Percentiles rank a stretch among this genome's conserved stretches.
These are phyloP conservation scores for Vigna reflexopilosa DNA, from an alignment of 306 rosid species.

Conservation along the genomic window DNA sequence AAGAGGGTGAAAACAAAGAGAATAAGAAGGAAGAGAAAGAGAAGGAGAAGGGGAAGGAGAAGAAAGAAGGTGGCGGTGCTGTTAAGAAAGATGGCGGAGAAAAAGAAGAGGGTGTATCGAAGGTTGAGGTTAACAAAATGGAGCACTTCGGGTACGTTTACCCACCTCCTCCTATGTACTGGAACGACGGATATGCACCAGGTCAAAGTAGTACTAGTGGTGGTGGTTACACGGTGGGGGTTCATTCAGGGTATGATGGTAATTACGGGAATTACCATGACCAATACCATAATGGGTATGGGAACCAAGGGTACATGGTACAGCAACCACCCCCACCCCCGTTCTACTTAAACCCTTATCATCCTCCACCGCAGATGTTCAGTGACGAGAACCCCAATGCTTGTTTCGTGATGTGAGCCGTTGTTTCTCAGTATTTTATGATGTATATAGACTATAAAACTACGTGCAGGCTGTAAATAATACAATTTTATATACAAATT, in stretches of 20 bases:
- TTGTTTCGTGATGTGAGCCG: constrained; percentile 78
- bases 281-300: constrained; percentile 31
- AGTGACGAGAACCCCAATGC: constrained; percentile 95
- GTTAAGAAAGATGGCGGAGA: constrained; percentile 40
- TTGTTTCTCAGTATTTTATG: not conserved
- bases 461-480: constrained; percentile 39
- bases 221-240: constrained; percentile 28
- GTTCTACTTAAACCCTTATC: constrained; percentile 29
- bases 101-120: constrained; percentile 45
- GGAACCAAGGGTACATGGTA: constrained; percentile 45
- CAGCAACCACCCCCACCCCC: constrained; percentile 35
- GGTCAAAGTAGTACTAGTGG: constrained; percentile 52
- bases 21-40: constrained; percentile 40
- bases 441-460: not conserved
- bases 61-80: constrained; percentile 38
- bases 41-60: constrained; percentile 3
- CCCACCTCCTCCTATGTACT: constrained; percentile 47
- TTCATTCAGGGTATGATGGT: constrained; percentile 44
- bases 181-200: constrained; percentile 60
- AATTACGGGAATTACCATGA: constrained; percentile 20
- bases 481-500: not conserved
- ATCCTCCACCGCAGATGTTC: constrained; percentile 62
- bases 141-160: constrained; percentile 62
- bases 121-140: constrained; percentile 65
- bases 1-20: constrained; percentile 53